Evolutionary conservation across 1,284 basidiomycete species (phyloP).

Genomic region (Trichosporon faecale): DNA sequence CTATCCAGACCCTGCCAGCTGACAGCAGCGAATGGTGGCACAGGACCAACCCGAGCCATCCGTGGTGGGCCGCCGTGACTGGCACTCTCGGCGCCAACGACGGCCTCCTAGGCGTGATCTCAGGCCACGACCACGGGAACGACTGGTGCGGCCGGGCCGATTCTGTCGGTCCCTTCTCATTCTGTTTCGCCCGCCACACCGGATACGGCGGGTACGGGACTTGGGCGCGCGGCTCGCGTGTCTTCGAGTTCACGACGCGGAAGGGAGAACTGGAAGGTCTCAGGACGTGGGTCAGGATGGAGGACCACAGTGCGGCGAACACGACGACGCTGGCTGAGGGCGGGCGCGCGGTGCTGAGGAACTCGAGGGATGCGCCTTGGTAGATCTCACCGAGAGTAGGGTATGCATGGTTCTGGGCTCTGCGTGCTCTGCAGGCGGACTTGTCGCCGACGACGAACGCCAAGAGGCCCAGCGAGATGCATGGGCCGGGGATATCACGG

Average conservation of each 20-base stretch:
- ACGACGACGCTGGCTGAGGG: slow-evolving; percentile 14
- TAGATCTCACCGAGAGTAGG: background rate
- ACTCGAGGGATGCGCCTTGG: slow-evolving; percentile 10
- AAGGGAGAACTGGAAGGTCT: background rate
- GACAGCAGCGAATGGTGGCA: slow-evolving; percentile 9
- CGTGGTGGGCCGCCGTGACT: slow-evolving; percentile 19
- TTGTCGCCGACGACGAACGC: no score
- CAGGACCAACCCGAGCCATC: background rate
- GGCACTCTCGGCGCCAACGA: slow-evolving; percentile 6
- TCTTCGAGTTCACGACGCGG: background rate
- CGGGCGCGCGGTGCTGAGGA: slow-evolving; percentile 9
- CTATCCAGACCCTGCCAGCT: no score
- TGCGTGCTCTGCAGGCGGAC: background rate
- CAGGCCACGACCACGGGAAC: slow-evolving; percentile 34
- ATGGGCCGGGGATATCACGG: no score
- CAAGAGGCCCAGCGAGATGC: no score
- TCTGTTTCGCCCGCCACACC: slow-evolving; percentile 21
- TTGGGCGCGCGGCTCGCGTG: slow-evolving; percentile 18
- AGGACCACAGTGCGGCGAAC: slow-evolving; percentile 16
- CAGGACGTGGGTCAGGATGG: slow-evolving; percentile 15
- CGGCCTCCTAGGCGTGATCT: slow-evolving; percentile 22
- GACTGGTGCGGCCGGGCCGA: slow-evolving; percentile 28
- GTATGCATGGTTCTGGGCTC: background rate
- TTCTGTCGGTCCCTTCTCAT: slow-evolving; percentile 16
- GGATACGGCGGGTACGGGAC: slow-evolving; percentile 20